Conservation (phyloP, 2,329 filamentous ascomycete species). For the Aspergillus novoparasiticus region DNA sequence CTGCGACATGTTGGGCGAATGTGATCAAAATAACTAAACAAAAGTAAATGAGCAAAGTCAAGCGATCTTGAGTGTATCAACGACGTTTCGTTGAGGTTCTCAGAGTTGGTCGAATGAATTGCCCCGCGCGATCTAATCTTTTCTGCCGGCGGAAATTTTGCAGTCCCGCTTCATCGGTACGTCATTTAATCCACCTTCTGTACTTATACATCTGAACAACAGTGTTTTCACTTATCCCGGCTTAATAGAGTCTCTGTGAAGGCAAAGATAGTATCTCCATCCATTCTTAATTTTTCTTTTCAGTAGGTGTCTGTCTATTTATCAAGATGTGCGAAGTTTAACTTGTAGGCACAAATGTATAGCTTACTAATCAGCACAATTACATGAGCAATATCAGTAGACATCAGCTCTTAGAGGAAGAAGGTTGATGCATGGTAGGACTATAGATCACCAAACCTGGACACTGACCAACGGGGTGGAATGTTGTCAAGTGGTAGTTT, state of each 20-base stretch:
- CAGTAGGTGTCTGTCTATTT: background rate
- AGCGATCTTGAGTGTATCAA: background rate
- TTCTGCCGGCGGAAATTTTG: conserved; percentile 28
- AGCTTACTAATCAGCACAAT: background rate
- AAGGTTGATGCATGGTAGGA: too few relatives aligned
- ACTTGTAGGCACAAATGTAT: too few relatives aligned
- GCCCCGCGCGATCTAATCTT: conserved; percentile 29
- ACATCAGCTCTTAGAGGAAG: too few relatives aligned
- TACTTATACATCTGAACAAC: background rate
- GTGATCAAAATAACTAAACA: background rate
- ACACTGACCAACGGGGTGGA: too few relatives aligned
- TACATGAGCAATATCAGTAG: background rate
- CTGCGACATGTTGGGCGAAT: conserved; percentile 38
- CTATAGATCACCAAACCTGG: too few relatives aligned
- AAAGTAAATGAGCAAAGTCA: background rate
- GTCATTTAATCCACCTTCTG: conserved; percentile 15
- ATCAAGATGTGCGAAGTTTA: too few relatives aligned
- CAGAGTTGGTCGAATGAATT: conserved; percentile 8
- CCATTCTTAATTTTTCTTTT: background rate
- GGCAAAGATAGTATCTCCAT: background rate
- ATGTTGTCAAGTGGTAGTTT: too few relatives aligned
- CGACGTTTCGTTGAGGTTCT: background rate
- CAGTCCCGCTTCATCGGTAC: conserved; percentile 10
- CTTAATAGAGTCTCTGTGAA: background rate
- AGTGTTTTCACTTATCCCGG: background rate